phyloP scores from a whole-genome alignment of 108 stramenopile species.

The Discostella stelligeroides region DNA sequence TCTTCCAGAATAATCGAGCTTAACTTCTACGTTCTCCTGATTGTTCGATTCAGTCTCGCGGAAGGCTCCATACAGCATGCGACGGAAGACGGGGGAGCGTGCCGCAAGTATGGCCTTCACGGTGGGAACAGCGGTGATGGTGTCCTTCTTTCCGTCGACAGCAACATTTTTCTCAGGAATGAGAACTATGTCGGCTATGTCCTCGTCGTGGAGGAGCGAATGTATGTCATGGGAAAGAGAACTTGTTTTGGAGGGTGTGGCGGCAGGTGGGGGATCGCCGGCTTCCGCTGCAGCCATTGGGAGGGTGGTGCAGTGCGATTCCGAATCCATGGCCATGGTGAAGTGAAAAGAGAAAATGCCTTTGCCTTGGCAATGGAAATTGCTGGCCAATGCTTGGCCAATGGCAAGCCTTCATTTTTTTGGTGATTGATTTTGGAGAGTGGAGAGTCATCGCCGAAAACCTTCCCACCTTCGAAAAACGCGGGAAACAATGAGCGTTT shows the following conservation, averaged over 20 bases:
- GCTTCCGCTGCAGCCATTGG: no score
- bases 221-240: constrained; percentile 35
- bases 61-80: constrained; percentile 51
- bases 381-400: no score
- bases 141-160: constrained; percentile 2
- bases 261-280: background rate
- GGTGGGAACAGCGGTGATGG: constrained; percentile 28
- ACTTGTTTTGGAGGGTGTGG: constrained; percentile 4
- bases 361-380: no score
- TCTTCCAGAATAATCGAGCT: constrained; percentile 42
- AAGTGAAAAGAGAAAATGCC: no score
- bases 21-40: constrained; percentile 31
- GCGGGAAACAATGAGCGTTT: no score
- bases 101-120: constrained; percentile 50
- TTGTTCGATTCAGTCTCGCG: constrained; percentile 28
- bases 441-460: no score
- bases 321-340: no score
- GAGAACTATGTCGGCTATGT: constrained; percentile 26
- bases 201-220: constrained; percentile 31
- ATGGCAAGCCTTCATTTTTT: no score
- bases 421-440: no score
- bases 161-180: constrained; percentile 11
- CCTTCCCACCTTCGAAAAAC: no score
- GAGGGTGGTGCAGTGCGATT: no score
- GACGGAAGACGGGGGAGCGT: constrained; percentile 43